Evolutionary conservation across 257 asterid genomes (phyloP).

Genomic region (Solanum chilense): DNA sequence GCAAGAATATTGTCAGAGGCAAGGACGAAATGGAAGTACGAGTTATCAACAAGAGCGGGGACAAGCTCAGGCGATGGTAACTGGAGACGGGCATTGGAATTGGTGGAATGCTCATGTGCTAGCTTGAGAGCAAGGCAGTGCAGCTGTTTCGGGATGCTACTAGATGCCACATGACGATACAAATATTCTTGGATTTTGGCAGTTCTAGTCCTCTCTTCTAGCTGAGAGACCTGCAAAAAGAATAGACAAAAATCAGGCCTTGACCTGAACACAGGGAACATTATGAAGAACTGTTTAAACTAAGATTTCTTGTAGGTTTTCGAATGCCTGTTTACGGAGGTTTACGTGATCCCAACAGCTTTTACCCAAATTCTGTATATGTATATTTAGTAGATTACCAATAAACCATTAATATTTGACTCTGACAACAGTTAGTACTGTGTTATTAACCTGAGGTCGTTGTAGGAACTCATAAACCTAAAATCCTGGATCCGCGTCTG

Average conservation of each 20-base stretch:
- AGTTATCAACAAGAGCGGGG: conserved; percentile 82
- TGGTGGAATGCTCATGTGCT: conserved; percentile 80
- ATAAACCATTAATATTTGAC: not conserved
- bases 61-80: conserved; percentile 79
- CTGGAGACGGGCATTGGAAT: conserved; percentile 84
- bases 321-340: not conserved
- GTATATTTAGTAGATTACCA: not conserved
- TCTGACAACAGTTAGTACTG: not conserved
- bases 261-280: not conserved
- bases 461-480: not conserved
- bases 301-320: not conserved
- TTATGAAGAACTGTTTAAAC: not conserved
- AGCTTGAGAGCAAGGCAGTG: conserved; percentile 77
- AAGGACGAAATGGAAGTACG: conserved; percentile 71
- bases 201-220: conserved; percentile 76
- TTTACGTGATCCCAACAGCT: not conserved
- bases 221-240: conserved; percentile 49
- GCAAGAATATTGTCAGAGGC: conserved; percentile 97
- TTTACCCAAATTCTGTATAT: not conserved
- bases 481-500: not conserved
- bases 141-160: conserved; percentile 93
- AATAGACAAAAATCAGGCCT: not conserved
- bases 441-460: not conserved
- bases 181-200: conserved; percentile 94
- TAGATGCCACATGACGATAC: conserved; percentile 96